A percentile compares a stretch with the other conserved stretches of the same genome.
Conservation (phyloP, 257 asterid species). For the Prunella vulgaris region DNA sequence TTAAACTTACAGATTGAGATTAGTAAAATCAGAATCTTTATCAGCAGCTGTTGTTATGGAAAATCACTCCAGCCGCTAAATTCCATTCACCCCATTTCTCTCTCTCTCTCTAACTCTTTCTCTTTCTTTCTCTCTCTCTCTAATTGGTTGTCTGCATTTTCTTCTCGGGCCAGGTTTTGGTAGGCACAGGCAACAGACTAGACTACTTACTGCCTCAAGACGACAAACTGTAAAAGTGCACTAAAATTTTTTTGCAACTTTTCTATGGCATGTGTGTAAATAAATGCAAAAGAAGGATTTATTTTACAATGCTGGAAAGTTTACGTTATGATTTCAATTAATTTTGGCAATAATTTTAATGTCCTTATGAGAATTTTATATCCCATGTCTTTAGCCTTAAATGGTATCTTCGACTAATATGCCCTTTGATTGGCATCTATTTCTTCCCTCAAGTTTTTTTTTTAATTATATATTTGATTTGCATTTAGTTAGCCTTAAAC, state of each 20-base stretch:
- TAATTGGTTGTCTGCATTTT: constrained; percentile 15
- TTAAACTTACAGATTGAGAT: constrained; percentile 31
- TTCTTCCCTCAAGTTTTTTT: too few relatives aligned
- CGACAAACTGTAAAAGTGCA: constrained; percentile 38
- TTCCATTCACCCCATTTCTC: constrained; percentile 45
- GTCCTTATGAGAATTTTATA: constrained; percentile 9
- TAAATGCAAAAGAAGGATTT: background rate
- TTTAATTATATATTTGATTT: background rate
- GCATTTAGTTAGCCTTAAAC: too few relatives aligned
- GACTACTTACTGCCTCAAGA: constrained; percentile 22
- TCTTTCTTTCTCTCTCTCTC: constrained; percentile 12
- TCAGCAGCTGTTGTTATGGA: constrained; percentile 58
- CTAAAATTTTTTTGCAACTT: background rate
- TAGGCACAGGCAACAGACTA: constrained; percentile 22
- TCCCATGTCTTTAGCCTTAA: background rate
- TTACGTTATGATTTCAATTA: constrained; percentile 8
- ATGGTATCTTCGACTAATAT: background rate
- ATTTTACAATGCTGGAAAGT: background rate
- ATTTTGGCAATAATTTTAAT: constrained; percentile 11
- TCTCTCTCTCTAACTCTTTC: background rate
- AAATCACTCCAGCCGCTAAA: constrained; percentile 52
- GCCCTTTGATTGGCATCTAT: constrained; percentile 9
- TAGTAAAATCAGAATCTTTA: constrained; percentile 30
- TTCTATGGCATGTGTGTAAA: background rate
- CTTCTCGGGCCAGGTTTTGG: constrained; percentile 14